Conservation (phyloP, 1,139 yeast genomes). For the Geotrichum reessii region DNA sequence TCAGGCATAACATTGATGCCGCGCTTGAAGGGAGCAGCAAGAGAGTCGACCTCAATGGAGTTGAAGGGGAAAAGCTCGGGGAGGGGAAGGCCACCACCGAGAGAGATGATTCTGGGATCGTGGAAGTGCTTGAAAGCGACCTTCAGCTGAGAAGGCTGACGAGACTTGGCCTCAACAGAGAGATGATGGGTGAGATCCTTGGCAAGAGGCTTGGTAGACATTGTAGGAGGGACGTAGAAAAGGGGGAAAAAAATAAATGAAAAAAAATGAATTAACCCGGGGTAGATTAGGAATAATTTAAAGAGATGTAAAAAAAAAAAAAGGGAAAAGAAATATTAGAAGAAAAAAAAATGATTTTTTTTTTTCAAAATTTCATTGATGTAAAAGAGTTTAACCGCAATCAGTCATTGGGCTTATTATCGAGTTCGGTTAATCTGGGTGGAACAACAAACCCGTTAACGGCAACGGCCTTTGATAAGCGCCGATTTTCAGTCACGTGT, state of each 20-base stretch:
- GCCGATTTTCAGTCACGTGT: no score
- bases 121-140: conserved; percentile 70
- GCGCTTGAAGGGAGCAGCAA: conserved; percentile 65
- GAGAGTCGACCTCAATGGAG: conserved; percentile 59
- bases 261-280: background rate
- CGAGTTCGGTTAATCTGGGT: no score
- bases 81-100: conserved; percentile 94
- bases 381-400: no score
- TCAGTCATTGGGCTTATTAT: no score
- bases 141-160: conserved; percentile 83
- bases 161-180: conserved; percentile 70
- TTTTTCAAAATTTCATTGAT: no score
- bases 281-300: no score
- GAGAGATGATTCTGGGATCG: conserved; percentile 72
- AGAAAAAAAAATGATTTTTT: no score
- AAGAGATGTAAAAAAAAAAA: background rate
- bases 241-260: background rate
- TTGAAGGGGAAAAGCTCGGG: conserved; percentile 91
- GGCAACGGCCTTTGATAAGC: no score
- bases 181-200: conserved; percentile 71
- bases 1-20: conserved; percentile 71
- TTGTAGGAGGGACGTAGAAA: background rate
- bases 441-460: no score
- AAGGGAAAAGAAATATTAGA: background rate
- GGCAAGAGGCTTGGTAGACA: conserved; percentile 34